Base-by-base conservation (phyloP, 2,329 filamentous ascomycete genomes). In the Aspergillus luchuensis region DNA sequence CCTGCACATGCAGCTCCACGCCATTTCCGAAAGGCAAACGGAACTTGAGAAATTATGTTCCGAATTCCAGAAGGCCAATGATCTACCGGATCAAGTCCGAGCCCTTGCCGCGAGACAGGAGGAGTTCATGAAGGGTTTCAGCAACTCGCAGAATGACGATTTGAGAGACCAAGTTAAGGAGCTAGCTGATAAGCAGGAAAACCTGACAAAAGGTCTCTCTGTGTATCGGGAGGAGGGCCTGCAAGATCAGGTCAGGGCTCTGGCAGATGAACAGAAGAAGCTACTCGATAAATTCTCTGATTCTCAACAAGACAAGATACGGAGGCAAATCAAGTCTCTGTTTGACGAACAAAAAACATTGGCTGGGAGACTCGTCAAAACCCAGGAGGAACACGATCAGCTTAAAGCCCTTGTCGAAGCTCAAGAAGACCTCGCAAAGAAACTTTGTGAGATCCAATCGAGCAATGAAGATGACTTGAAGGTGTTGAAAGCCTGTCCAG, bases 1-100 rank as follows among this genome's bases (percentile, higher is more conserved):
- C 17, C 4, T 50, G 47, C 25, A 30, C 8, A 47, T 39, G 8
- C 52, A 60, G 48, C 11, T 59, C 6, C 54, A 58, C 55, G 53
- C 49, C n/a, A 25, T 50, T 30, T 15, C 47, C 30, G 47, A 17
- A 15, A 17, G 33, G 23, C 47, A 30, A 30, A 17, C 8, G 15
- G 23, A 15, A 8, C 25, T 50, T 15, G 25, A 25, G 23, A 30
- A 50, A 21, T 2, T 13, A 19, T 17, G 28, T 5, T 33, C 25
- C 13, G n/a, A 8, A 19, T 4, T 17, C 5, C 21, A n/a, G 23
- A 30, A 33, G 47, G 28, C 17, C n/a, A 28, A 33, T 30, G 8
- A 50, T 4, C 25, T 50, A 17, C 23, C 28, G 15, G 15, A 5
- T 13, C 47, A 17, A 30, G 25, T 50, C 23, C 28, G n/a, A 8